phyloP scores from a whole-genome alignment of 2,329 filamentous ascomycete species.

The Chalaropsis thielavioides region DNA sequence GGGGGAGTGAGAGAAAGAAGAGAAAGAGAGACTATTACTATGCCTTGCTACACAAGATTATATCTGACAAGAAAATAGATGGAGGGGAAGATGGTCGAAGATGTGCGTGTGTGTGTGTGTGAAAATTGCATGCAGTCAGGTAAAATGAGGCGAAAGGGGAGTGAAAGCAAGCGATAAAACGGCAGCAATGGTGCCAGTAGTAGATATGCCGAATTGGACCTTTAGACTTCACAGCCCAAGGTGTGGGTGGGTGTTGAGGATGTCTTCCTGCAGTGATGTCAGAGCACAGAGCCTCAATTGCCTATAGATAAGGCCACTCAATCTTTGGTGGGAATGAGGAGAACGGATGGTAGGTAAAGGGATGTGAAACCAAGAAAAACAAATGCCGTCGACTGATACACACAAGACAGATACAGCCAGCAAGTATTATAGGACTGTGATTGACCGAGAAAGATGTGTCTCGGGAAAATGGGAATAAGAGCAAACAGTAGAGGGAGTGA shows the following conservation, averaged over 20 bases:
- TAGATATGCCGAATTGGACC: neutral
- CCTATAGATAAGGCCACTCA: neutral
- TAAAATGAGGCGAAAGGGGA: no score
- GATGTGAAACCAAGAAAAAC: neutral
- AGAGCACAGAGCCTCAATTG: conserved; percentile 7
- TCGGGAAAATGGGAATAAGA: no score
- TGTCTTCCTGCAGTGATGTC: conserved; percentile 7
- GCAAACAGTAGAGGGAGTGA: no score
- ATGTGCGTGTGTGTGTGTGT: no score
- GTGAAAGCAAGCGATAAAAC: neutral
- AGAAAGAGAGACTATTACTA: no score
- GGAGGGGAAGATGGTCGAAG: no score
- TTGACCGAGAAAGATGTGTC: no score
- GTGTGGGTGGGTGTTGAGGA: neutral
- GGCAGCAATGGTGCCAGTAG: neutral
- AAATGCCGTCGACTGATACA: neutral
- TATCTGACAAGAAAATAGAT: neutral
- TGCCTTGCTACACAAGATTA: conserved; percentile 2
- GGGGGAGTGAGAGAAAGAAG: no score
- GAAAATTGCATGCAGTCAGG: no score
- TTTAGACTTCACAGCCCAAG: neutral
- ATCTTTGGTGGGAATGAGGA: neutral
- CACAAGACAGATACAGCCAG: neutral
- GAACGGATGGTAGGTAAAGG: neutral
- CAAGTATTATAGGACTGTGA: neutral